Evolutionary conservation across 2,329 filamentous ascomycete species (phyloP), one percentile per base, ranked within the genome.

Genomic region (Colletotrichum theobromicola): DNA sequence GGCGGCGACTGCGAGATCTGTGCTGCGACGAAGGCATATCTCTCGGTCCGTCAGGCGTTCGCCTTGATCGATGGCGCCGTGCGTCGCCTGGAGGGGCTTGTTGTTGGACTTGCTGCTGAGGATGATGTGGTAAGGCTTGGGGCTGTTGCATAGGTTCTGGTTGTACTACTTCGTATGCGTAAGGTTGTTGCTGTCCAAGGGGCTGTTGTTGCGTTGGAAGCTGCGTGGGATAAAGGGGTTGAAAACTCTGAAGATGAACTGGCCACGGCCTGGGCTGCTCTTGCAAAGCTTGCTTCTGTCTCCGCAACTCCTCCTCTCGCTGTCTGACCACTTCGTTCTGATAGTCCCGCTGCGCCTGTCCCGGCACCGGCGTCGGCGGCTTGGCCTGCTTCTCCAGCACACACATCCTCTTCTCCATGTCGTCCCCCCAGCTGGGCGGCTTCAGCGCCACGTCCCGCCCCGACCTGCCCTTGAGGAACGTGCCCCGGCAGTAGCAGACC

Each of bases 401-500:
- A 50, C 42, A 50, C 42, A 50, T 50, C 42, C 42, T 50, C 42
- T 21, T 50, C n/a, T 50, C 42, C 42, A 50, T 50, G 1, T 50
- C 42, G n/a, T 50, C 42, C 2, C 42, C 42, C 42, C 42, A 50
- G 42, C 42, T n/a, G n/a, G 42, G 42, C n/a, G 42, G 3, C 2
- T 50, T 13, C 42, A n/a, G 42, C 10, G 42, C 42, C 42, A 50
- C 42, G n/a, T 42, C 32, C n/a, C 57, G 57, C n/a, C 30, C 18
- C 55, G 26, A 58, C 58, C 32, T 13, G 16, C 46, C 53, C 42
- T 32, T 58, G 30, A n/a, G 57, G 58, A n/a, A 67, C n/a, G 30
- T 55, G 21, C 72, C 67, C 46, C 53, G 62, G 42, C 55, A 69
- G 64, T 75, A 76, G 10, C 64, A 28, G 37, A 75, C 46, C 15